phyloP scores from a whole-genome alignment of 495 filamentous ascomycete genomes.

The Cudoniella acicularis region DNA sequence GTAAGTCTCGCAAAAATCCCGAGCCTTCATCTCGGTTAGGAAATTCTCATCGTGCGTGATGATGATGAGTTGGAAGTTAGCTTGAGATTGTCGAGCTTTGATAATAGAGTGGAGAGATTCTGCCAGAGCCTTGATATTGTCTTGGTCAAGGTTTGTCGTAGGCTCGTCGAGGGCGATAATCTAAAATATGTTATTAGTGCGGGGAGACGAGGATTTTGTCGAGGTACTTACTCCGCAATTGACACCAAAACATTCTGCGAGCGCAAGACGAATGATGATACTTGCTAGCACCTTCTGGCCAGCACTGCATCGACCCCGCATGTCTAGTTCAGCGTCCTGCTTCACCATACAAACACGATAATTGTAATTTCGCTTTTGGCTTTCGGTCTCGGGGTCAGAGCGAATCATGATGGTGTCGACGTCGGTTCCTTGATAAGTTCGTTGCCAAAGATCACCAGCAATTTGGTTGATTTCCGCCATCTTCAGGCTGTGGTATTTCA shows the following conservation, averaged over 20 bases:
- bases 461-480: constrained; percentile 99
- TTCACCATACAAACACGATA: constrained; percentile 99
- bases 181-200: constrained; percentile 19
- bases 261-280: constrained; percentile 95
- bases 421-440: constrained; percentile 95
- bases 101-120: constrained; percentile 85
- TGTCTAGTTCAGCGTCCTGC: constrained; percentile 96
- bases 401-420: constrained; percentile 95
- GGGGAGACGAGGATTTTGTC: not conserved
- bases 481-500: constrained; percentile 91
- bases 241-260: constrained; percentile 94
- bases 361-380: constrained; percentile 85
- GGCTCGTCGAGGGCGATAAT: constrained; percentile 97
- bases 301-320: constrained; percentile 95
- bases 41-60: constrained; percentile 99
- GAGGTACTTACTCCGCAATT: constrained; percentile 67
- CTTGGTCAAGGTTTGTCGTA: constrained; percentile 92
- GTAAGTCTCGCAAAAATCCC: constrained; percentile 91
- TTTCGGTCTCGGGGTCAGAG: constrained; percentile 61
- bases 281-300: constrained; percentile 94
- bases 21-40: constrained; percentile 84
- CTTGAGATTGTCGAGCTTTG: constrained; percentile 72
- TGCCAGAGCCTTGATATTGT: constrained; percentile 89
- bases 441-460: constrained; percentile 91
- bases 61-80: constrained; percentile 96